Evolutionary conservation across 345 rosid species (phyloP), one percentile per base, ranked within the genome.

Genomic region (Rhodamnia argentea): DNA sequence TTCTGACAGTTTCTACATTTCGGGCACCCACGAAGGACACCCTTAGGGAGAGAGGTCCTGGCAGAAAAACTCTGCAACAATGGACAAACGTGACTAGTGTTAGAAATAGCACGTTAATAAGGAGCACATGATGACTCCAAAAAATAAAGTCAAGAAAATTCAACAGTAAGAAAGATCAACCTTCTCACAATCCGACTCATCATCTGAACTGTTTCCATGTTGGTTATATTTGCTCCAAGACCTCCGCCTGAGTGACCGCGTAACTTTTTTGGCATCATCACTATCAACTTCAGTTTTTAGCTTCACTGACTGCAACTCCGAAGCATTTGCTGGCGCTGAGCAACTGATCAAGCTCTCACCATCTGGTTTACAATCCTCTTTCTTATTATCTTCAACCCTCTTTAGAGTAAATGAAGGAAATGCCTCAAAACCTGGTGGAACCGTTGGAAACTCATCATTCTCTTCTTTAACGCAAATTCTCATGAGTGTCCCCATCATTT

Each of bases 401-500:
- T 88, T 95, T 88, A 94, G 83, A 50, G 92, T 91, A 87, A 96
- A 94, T 82, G 98, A 90, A 64, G 97, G 91, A 91, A 92, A 94
- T 50, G 99, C 91, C 92, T 96, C 99, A 78, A 98, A 98, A 44
- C 99, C 99, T 82, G 99, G 99, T 24, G 99, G 99, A 85, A 94
- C 94, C 85, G 96, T 89, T 37, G 95, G 99, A 87, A 96, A 85
- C 18, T 96, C 99, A 50, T 95, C 99, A 83, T 90, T 96, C 82
- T 98, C 98, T 88, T 95, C 98, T 92, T 96, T 94, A 83, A 92
- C 90, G 89, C 93, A 89, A 84, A 94, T 91, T 90, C 99, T 93
- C 94, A 94, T 89, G 85, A 98, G 94, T 75, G 99, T 98, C 86
- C 95, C 99, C 99, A 98, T 98, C 83, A 84, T 81, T 87, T 64